Percentiles rank a stretch among this genome's conserved stretches.
These are phyloP conservation scores for Trapa bicornis DNA, from an alignment of 345 rosid genomes.

Conservation along the genomic window DNA sequence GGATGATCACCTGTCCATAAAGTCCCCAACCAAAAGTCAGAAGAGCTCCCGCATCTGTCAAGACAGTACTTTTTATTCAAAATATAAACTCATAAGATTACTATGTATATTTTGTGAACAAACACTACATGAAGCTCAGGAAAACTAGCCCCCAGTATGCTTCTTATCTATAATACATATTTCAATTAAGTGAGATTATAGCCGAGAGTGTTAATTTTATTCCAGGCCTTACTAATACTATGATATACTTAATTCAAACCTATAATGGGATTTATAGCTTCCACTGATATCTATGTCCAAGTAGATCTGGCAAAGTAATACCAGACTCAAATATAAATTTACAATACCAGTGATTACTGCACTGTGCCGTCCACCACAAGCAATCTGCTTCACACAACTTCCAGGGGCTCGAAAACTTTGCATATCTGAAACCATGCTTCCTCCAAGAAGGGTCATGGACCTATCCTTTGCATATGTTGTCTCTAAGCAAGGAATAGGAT, in stretches of 20 bases:
- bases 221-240: too few species aligned
- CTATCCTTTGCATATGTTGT: constrained; percentile 6
- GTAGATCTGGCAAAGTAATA: too few species aligned
- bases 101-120: too few species aligned
- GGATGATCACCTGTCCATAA: constrained; percentile 79
- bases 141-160: too few species aligned
- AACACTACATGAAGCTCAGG: too few species aligned
- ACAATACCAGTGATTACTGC: constrained; percentile 69
- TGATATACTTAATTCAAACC: too few species aligned
- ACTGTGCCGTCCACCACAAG: constrained; percentile 99
- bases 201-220: too few species aligned
- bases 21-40: constrained; percentile 99
- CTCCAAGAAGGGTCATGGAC: constrained; percentile 33
- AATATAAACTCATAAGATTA: too few species aligned
- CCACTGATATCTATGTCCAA: too few species aligned
- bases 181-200: too few species aligned
- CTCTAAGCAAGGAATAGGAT: constrained; percentile 70
- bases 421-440: constrained; percentile 44
- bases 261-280: too few species aligned
- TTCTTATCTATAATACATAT: too few species aligned
- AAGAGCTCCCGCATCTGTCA: constrained; percentile 84
- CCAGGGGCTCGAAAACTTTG: constrained; percentile 60
- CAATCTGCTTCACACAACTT: constrained; percentile 67
- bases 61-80: background rate
- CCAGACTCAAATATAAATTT: background rate